These are phyloP conservation scores for Calonectria ilicicola DNA, from an alignment of 2,329 filamentous ascomycete genomes.

Conservation along the genomic window DNA sequence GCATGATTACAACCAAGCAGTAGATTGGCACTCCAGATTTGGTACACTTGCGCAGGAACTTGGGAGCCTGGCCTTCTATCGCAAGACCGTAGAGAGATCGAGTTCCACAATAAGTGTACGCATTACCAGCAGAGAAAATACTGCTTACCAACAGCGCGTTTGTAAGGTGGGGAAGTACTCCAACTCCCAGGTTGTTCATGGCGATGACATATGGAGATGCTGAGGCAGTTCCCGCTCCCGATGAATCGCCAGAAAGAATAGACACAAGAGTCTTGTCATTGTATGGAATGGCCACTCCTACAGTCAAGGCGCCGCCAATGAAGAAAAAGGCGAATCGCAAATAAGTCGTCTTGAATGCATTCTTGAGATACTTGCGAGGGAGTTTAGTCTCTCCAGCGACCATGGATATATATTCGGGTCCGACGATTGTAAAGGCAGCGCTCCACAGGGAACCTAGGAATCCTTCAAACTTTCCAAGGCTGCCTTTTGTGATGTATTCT, in stretches of 20 bases:
- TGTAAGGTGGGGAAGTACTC: constrained; percentile 64
- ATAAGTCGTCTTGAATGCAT: constrained; percentile 30
- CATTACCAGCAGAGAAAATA: constrained; percentile 59
- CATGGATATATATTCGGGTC: constrained; percentile 70
- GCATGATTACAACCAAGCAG: constrained; percentile 64
- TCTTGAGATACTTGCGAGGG: constrained; percentile 28
- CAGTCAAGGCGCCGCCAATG: constrained; percentile 48
- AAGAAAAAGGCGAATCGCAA: constrained; percentile 29
- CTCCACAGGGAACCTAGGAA: constrained; percentile 27
- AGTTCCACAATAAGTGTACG: constrained; percentile 62
- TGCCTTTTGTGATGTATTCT: constrained; percentile 24
- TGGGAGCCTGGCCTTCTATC: constrained; percentile 58
- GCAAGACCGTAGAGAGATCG: constrained; percentile 62
- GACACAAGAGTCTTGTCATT: constrained; percentile 69
- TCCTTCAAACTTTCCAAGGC: constrained; percentile 26
- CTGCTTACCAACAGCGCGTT: constrained; percentile 61
- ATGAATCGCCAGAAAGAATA: constrained; percentile 49
- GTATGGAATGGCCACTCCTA: constrained; percentile 74
- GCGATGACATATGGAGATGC: constrained; percentile 73
- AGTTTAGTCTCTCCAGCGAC: constrained; percentile 28
- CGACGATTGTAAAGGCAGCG: constrained; percentile 67
- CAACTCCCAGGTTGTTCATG: constrained; percentile 65
- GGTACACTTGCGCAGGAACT: constrained; percentile 67
- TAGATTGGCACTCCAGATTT: constrained; percentile 70
- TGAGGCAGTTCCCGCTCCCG: constrained; percentile 56